A percentile compares a stretch with the other conserved stretches of the same genome.
Conservation (phyloP, 768 basidiomycete genomes). For the Termitomyces sp. region DNA sequence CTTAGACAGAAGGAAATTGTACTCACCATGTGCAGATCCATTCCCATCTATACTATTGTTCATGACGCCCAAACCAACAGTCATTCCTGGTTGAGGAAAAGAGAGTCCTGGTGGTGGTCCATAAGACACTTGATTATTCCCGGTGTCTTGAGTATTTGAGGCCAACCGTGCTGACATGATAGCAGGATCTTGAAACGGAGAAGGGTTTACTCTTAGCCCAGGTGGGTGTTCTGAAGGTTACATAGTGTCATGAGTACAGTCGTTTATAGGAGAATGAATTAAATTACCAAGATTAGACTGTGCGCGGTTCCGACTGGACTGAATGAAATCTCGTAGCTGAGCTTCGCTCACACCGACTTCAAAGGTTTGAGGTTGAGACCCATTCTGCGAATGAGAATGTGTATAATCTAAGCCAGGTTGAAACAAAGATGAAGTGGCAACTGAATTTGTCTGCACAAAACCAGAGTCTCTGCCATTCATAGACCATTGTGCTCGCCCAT, state of each 20-base stretch:
- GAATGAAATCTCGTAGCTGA: slow-evolving; percentile 72
- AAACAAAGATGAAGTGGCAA: slow-evolving; percentile 37
- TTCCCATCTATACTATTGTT: slow-evolving; percentile 24
- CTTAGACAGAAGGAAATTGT: slow-evolving; percentile 42
- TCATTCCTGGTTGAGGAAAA: slow-evolving; percentile 29
- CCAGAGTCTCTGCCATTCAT: slow-evolving; percentile 33
- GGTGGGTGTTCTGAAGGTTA: slow-evolving; percentile 10
- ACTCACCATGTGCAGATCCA: slow-evolving; percentile 64
- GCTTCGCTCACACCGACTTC: slow-evolving; percentile 61
- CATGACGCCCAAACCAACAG: slow-evolving; percentile 19
- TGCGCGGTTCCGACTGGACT: slow-evolving; percentile 59
- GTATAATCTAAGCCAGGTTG: slow-evolving; percentile 41
- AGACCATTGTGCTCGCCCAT: slow-evolving; percentile 36
- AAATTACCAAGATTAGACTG: slow-evolving; percentile 19
- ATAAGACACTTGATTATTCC: slow-evolving; percentile 31
- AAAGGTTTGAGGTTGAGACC: slow-evolving; percentile 59
- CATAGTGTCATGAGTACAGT: not conserved
- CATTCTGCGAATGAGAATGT: slow-evolving; percentile 30
- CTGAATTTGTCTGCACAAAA: slow-evolving; percentile 30
- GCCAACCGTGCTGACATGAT: slow-evolving; percentile 75
- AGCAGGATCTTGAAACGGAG: slow-evolving; percentile 68
- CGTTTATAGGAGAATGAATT: slow-evolving; percentile 9
- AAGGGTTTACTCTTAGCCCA: slow-evolving; percentile 19
- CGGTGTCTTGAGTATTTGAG: slow-evolving; percentile 27
- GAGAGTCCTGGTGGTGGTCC: slow-evolving; percentile 69